These are phyloP conservation scores for Liquidambar formosana DNA, from an alignment of 164 flowering plant genomes.

Conservation along the genomic window DNA sequence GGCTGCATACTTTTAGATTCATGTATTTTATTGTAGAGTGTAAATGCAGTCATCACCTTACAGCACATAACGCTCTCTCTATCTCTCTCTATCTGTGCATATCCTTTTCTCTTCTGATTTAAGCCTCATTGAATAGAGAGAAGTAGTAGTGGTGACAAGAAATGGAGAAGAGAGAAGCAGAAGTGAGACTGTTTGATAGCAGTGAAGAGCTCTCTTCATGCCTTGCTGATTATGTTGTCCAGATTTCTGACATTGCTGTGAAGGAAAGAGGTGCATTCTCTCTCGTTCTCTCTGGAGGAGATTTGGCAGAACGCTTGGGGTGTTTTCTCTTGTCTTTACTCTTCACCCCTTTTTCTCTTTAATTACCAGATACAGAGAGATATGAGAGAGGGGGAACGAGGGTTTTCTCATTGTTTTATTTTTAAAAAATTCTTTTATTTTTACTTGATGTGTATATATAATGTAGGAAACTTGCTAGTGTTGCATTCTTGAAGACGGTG, in stretches of 20 bases:
- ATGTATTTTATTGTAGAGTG: too few species aligned
- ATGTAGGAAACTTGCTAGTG: constrained; percentile 32
- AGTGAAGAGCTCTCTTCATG: constrained; percentile 28
- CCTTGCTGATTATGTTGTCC: constrained; percentile 27
- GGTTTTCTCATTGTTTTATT: background rate
- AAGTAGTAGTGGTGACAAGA: background rate
- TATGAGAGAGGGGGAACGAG: too few species aligned
- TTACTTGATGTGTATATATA: background rate
- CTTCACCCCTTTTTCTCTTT: background rate
- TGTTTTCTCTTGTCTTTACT: background rate
- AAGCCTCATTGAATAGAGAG: background rate
- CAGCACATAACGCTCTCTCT: too few species aligned
- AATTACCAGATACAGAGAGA: too few species aligned
- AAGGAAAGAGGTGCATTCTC: constrained; percentile 30
- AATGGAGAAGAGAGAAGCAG: constrained; percentile 6
- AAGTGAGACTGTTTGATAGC: constrained; percentile 27
- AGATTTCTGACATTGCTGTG: constrained; percentile 29
- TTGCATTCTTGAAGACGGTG: constrained; percentile 28
- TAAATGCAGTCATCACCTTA: too few species aligned
- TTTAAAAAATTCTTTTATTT: background rate
- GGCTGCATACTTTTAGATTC: too few species aligned
- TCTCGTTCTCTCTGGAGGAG: constrained; percentile 33
- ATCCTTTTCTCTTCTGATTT: background rate
- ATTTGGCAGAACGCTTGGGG: constrained; percentile 23
- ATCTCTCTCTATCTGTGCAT: constrained; percentile 11